Percentiles rank a stretch among this genome's conserved stretches.
These are phyloP conservation scores for Reticulomyxa filosa DNA, from an alignment of 78 protist genomes.

Conservation along the genomic window DNA sequence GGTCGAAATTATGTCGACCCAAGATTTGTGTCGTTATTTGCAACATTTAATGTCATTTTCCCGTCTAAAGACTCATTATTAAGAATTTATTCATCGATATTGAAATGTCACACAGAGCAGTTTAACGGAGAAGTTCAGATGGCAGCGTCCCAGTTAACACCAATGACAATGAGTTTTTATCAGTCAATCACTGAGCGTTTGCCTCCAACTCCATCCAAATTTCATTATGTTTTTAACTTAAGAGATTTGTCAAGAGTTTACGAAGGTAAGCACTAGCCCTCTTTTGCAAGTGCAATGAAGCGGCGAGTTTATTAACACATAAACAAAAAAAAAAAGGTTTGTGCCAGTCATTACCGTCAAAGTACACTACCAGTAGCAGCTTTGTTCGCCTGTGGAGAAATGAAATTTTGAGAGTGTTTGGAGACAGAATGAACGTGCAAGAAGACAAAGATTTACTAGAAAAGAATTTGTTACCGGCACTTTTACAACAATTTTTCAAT, in stretches of 20 bases:
- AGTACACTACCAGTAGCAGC: background rate
- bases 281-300: too few species aligned
- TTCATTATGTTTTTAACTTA: slow-evolving; percentile 71
- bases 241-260: slow-evolving; percentile 46
- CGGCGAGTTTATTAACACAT: slow-evolving; percentile 13
- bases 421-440: slow-evolving; percentile 32
- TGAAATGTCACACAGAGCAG: background rate
- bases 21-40: slow-evolving; percentile 51
- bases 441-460: slow-evolving; percentile 21
- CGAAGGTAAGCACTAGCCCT: slow-evolving; percentile 43
- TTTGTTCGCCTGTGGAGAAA: slow-evolving; percentile 32
- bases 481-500: background rate
- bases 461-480: background rate
- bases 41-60: slow-evolving; percentile 14
- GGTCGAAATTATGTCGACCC: slow-evolving; percentile 28
- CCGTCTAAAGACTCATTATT: background rate
- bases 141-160: background rate
- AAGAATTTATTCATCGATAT: background rate
- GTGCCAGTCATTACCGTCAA: background rate
- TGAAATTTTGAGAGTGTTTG: slow-evolving; percentile 32
- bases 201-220: slow-evolving; percentile 54
- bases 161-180: slow-evolving; percentile 23
- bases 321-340: too few species aligned
- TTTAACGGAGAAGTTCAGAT: slow-evolving; percentile 5
- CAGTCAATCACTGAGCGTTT: slow-evolving; percentile 8